phyloP scores from a whole-genome alignment of 257 asterid genomes.

The Solanum microdontum region DNA sequence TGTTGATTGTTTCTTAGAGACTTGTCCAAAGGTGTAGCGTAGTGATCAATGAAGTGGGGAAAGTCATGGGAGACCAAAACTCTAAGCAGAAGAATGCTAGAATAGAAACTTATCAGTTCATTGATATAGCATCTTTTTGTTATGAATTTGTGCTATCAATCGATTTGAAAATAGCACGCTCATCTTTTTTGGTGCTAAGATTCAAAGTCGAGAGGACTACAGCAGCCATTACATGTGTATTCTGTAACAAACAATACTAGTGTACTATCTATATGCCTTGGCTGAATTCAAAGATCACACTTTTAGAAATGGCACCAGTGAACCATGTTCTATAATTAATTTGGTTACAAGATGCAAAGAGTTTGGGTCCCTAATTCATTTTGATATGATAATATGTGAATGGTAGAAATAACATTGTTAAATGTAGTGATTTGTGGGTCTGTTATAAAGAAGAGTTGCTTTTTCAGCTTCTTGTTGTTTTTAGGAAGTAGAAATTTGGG shows the following conservation, averaged over 20 bases:
- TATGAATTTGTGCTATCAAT: neutral
- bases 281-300: too few relatives aligned
- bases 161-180: too few relatives aligned
- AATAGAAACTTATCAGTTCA: too few relatives aligned
- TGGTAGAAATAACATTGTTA: neutral
- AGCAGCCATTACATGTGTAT: neutral
- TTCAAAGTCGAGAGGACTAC: too few relatives aligned
- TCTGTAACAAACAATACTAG: neutral
- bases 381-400: neutral
- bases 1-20: too few relatives aligned
- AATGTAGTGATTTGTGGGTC: neutral
- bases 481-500: neutral
- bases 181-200: too few relatives aligned
- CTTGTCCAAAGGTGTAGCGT: too few relatives aligned
- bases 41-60: too few relatives aligned
- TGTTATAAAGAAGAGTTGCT: neutral
- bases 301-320: too few relatives aligned
- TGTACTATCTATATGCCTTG: neutral
- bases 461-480: neutral
- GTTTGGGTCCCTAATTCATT: neutral
- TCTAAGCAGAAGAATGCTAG: too few relatives aligned
- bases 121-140: neutral
- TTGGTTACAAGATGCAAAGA: neutral
- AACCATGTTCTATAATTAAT: too few relatives aligned
- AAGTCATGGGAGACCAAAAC: too few relatives aligned